A percentile compares a stretch with the other conserved stretches of the same genome.
Evolutionary conservation across 345 rosid species (phyloP).

Genomic region (Pugionium dolabratum): DNA sequence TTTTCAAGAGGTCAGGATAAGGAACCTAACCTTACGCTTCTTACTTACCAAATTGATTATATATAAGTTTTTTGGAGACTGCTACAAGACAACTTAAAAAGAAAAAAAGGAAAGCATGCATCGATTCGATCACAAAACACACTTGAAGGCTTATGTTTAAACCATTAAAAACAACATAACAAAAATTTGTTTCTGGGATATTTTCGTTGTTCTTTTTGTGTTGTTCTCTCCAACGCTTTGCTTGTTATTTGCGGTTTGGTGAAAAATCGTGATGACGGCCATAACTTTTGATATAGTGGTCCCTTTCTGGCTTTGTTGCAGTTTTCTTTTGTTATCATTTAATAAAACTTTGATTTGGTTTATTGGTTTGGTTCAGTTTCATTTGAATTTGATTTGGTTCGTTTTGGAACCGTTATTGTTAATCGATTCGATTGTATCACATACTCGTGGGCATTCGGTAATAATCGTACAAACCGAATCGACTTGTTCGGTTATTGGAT

Average conservation of each 20-base stretch:
- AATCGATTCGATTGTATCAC: not conserved
- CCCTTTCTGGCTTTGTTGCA: not conserved
- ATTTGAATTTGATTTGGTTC: constrained; percentile 10
- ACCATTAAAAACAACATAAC: constrained; percentile 16
- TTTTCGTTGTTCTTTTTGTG: not conserved
- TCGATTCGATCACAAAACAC: not conserved
- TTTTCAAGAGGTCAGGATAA: constrained; percentile 64
- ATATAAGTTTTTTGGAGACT: constrained; percentile 16
- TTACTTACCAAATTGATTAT: constrained; percentile 17
- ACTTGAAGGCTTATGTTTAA: constrained; percentile 4
- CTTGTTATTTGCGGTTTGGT: constrained; percentile 3
- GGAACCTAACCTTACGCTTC: constrained; percentile 15
- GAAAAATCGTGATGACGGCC: constrained; percentile 5
- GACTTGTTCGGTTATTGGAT: too few species aligned
- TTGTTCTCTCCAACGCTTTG: not conserved
- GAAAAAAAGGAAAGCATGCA: not conserved
- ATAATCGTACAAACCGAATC: too few species aligned
- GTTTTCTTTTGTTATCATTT: too few species aligned
- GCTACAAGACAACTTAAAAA: not conserved
- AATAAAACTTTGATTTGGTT: not conserved
- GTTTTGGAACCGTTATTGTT: not conserved
- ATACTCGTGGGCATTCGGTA: too few species aligned
- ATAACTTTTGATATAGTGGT: not conserved
- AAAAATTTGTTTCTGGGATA: constrained; percentile 6
- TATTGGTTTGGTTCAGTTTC: not conserved